Evolutionary conservation across 2,329 filamentous ascomycete species (phyloP).

Genomic region (Nigrospora sphaerica): DNA sequence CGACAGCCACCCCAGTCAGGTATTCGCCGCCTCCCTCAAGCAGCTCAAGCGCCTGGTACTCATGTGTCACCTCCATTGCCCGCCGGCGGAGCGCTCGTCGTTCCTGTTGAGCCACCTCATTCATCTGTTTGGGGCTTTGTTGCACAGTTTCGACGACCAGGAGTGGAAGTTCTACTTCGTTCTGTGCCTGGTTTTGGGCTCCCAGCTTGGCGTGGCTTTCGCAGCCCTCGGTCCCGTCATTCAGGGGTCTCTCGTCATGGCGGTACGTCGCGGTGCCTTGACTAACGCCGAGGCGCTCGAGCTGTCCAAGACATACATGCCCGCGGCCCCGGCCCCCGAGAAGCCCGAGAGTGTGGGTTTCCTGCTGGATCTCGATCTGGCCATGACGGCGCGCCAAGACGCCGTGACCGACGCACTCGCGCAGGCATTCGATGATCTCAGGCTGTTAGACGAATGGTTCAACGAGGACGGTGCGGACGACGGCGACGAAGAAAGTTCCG

Average conservation of each 20-base stretch:
- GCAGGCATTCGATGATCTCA: not conserved
- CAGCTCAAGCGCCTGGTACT: not conserved
- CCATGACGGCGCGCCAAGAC: not conserved
- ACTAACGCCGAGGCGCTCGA: not conserved
- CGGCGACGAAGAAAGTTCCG: too few relatives aligned
- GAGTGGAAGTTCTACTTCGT: conserved; percentile 1
- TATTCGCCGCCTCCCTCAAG: not conserved
- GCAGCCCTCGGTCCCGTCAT: not conserved
- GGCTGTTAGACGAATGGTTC: not conserved
- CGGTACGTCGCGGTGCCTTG: not conserved
- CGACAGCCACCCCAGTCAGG: not conserved
- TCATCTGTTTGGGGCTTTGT: not conserved
- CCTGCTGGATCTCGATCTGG: not conserved
- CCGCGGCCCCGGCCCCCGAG: not conserved
- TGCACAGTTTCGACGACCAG: not conserved
- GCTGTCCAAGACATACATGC: not conserved
- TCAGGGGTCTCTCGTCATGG: not conserved
- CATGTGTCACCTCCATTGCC: not conserved
- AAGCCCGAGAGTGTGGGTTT: not conserved
- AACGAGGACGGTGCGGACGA: not conserved
- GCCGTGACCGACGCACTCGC: not conserved
- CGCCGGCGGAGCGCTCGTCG: not conserved
- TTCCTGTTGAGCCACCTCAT: not conserved
- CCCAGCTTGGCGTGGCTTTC: not conserved
- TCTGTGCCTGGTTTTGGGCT: not conserved